Evolutionary conservation across 495 filamentous ascomycete species (phyloP).

Genomic region (Talaromyces proteolyticus): DNA sequence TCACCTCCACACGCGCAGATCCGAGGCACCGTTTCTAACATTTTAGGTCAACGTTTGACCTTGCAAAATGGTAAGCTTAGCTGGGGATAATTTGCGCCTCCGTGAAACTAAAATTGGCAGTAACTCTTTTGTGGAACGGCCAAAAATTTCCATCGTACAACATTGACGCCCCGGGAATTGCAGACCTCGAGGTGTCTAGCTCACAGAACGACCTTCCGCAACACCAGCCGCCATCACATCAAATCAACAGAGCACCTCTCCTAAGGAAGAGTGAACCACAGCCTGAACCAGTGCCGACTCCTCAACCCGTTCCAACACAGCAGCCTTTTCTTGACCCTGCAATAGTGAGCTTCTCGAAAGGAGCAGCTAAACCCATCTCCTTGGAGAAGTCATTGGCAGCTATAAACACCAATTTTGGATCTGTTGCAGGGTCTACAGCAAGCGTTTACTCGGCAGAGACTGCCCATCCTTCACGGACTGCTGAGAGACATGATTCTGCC

Average conservation of each 20-base stretch:
- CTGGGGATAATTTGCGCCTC: no score
- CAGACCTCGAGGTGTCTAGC: slow-evolving; percentile 46
- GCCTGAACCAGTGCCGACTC: not conserved
- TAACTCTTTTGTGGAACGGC: slow-evolving; percentile 43
- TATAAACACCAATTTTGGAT: not conserved
- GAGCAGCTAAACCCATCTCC: slow-evolving; percentile 12
- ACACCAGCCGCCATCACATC: no score
- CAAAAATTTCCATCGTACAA: slow-evolving; percentile 40
- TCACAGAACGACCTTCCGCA: slow-evolving; percentile 20
- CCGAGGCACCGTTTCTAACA: slow-evolving; percentile 65
- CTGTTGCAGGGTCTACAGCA: not conserved
- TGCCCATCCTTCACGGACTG: slow-evolving; percentile 4
- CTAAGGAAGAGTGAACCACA: not conserved
- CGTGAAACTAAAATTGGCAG: slow-evolving; percentile 18
- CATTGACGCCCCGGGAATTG: slow-evolving; percentile 50
- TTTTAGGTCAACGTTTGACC: slow-evolving; percentile 68
- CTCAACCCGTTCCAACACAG: slow-evolving; percentile 5
- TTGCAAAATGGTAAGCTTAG: slow-evolving; percentile 78
- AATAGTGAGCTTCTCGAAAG: slow-evolving; percentile 42
- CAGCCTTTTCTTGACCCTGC: slow-evolving; percentile 50
- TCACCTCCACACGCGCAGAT: slow-evolving; percentile 60
- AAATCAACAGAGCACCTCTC: not conserved
- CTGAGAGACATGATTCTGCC: slow-evolving; percentile 13
- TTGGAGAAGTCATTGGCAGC: slow-evolving; percentile 1
- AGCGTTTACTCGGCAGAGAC: slow-evolving; percentile 2